Evolutionary conservation across 2,329 filamentous ascomycete genomes (phyloP), one percentile per base, ranked within the genome.

Genomic region (Polytolypa hystricis): DNA sequence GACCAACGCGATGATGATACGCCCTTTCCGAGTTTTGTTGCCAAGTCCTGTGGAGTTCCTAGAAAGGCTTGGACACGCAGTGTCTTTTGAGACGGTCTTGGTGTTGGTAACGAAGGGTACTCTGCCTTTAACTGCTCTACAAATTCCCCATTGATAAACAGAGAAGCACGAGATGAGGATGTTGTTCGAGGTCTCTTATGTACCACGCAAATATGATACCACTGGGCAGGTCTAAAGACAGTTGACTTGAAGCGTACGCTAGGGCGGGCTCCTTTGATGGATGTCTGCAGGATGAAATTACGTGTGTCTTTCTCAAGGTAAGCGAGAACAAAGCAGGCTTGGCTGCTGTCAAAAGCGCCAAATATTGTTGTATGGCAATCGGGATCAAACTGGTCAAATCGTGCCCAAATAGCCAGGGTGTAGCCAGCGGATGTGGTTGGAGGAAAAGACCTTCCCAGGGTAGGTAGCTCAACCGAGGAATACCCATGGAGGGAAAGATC

Each of bases 261-360:
- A 2, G 91, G 89, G 40, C 82, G 77, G 35, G 77, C 71, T 6
- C 86, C 86, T 35, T 78, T 84, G 42, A 96, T 82, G 12, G 91
- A 95, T 5, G 93, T 96, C 61, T 98, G 91, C 4, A 98, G 67
- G 47, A 98, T 98, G 47, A 98, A 82, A 60, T 94, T 91, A 42
- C 75, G 83, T 2, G 85, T 93, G 56, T 95, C 87, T 53, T 81
- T 86, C 56, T 98, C 93, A 26, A 98, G 70, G 53, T 98, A 98
- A 42, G 86, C 79, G 48, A 98, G 75, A 23, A 98, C 65, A 52
- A 98, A 98, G 58, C 91, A 98, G 4, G 84, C 85, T 57, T 96
- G 89, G 4, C 77, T 85, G 3, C 80, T 71, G 60, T 98, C 91
- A 58, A 93, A 96, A 6, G 91, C 84, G 17, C 91, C 91, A 56